Percentiles rank a stretch among this genome's conserved stretches.
Conservation (phyloP, 1,284 basidiomycete genomes). For the Pholiota adiposa region DNA sequence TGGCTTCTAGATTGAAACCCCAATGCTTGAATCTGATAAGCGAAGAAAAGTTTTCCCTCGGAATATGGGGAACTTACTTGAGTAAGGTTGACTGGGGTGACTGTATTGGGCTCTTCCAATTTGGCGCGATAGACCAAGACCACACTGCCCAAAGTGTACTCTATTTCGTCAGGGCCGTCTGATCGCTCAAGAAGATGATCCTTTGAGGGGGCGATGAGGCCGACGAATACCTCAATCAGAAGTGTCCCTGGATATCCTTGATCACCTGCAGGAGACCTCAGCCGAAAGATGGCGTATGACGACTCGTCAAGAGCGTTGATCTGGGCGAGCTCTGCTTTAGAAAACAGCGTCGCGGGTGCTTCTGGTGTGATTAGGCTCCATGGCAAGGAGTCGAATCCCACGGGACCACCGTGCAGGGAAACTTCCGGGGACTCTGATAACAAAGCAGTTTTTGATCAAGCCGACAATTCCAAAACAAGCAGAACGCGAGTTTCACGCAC, state of each 20-base stretch:
- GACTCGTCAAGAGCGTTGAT: conserved; percentile 41
- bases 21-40: conserved; percentile 55
- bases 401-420: conserved; percentile 72
- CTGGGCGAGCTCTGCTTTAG: conserved; percentile 51
- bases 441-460: conserved; percentile 8
- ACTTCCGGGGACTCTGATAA: conserved; percentile 59
- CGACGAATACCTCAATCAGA: conserved; percentile 61
- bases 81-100: conserved; percentile 76
- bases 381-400: conserved; percentile 60
- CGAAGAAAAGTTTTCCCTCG: neutral
- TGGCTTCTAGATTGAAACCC: conserved; percentile 81
- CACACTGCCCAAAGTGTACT: conserved; percentile 63
- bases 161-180: conserved; percentile 28
- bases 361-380: conserved; percentile 53
- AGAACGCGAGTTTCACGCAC: conserved; percentile 34
- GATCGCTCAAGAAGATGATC: conserved; percentile 32
- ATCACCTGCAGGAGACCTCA: conserved; percentile 67
- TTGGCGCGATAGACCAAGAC: conserved; percentile 71
- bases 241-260: conserved; percentile 69
- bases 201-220: conserved; percentile 53
- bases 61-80: conserved; percentile 47
- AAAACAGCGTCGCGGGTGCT: conserved; percentile 57
- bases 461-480: conserved; percentile 5
- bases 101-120: conserved; percentile 47
- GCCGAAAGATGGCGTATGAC: conserved; percentile 54